Conservation (phyloP, 441 rosid genomes). For the Macaranga tanarius region DNA sequence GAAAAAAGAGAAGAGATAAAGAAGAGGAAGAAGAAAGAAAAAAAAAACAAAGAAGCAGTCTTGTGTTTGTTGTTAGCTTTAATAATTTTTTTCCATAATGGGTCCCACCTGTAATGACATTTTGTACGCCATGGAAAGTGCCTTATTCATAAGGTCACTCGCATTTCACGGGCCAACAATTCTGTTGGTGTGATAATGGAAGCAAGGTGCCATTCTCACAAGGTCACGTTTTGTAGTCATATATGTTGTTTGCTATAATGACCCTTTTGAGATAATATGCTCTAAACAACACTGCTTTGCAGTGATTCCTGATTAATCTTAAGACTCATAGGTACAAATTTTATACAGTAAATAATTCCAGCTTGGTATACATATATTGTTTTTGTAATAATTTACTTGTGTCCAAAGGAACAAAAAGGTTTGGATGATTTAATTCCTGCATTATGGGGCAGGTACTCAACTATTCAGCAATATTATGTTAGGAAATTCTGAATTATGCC, state of each 20-base stretch:
- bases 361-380: too few species aligned
- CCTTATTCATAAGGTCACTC: background rate
- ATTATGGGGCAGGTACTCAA: background rate
- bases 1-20: background rate
- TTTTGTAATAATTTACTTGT: too few species aligned
- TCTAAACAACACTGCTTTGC: background rate
- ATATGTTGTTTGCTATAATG: background rate
- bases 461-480: background rate
- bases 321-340: background rate
- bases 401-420: background rate
- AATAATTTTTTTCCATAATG: constrained; percentile 16
- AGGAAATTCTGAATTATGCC: background rate
- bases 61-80: constrained; percentile 4
- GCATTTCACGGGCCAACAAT: background rate
- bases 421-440: background rate
- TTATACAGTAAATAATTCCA: too few species aligned
- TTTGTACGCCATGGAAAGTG: background rate
- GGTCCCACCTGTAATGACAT: constrained; percentile 22
- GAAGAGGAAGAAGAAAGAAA: background rate
- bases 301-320: background rate
- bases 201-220: background rate
- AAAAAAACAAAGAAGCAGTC: too few species aligned
- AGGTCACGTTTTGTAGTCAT: background rate
- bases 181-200: background rate
- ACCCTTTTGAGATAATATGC: background rate